Evolutionary conservation across 352 stramenopile genomes (phyloP), one percentile per base, ranked within the genome.

Genomic region (Pythium sp.): DNA sequence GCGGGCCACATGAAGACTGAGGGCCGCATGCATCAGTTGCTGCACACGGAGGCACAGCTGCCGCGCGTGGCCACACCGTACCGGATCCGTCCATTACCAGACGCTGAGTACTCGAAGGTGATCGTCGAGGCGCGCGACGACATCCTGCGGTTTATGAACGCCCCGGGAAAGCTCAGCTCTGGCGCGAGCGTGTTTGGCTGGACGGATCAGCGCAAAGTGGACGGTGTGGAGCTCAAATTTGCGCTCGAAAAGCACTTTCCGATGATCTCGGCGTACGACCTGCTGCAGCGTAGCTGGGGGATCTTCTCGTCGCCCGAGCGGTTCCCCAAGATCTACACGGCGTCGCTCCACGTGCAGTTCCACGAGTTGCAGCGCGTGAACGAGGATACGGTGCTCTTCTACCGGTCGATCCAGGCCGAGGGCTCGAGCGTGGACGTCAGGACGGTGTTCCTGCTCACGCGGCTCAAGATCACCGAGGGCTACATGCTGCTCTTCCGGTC

Each of bases 401-500:
- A 84, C 56, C 80, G 83, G 22, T 79, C 67, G 9, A 79, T 92
- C 43, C 65, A 75, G 20, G 69, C 72, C 20, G 67, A 77, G 28
- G 75, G 77, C 32, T 76, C 70, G 26, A 55, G 69, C 15, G 71
- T 74, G 32, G 47, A 74, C 58, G 76, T 86, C 53, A 87, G 89
- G 70, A 88, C 77, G 14, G 69, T 92, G 7, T 80, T 90, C 30
- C 72, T 92, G n/a, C 71, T 87, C 36, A 75, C 84, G n/a, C 81
- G 75, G 15, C 69, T 87, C 43, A 76, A 75, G 38, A 77, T 90
- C 55, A 63, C 78, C 60, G 72, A 88, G 15, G 84, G 84, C 1
- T 89, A 81, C 60, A 74, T 92, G 64, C 73, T 89, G 36, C 73
- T 92, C n/a, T 92, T 89, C 62, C 64, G 71, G 5, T 82, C 80